Percentiles rank a stretch among this genome's conserved stretches.
Conservation (phyloP, 1,139 yeast species). For the Geotrichum klebahnii region DNA sequence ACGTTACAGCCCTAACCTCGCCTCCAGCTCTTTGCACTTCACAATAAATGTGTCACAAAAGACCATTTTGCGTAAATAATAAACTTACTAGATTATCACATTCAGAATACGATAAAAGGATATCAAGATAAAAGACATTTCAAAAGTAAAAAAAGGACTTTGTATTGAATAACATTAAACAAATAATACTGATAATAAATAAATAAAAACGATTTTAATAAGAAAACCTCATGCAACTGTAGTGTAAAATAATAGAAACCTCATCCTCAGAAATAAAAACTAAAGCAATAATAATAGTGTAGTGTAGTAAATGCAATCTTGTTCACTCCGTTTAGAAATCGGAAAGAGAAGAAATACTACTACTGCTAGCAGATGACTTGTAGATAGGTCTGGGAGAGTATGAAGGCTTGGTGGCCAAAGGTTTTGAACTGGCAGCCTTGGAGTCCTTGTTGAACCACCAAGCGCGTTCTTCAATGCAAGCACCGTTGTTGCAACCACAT, state of each 20-base stretch:
- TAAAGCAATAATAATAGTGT: too few relatives aligned
- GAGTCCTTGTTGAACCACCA: slow-evolving; percentile 40
- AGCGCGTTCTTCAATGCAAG: slow-evolving; percentile 47
- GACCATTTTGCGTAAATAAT: too few relatives aligned
- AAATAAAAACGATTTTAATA: not conserved
- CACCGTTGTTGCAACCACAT: slow-evolving; percentile 49
- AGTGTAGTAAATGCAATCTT: not conserved
- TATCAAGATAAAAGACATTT: too few relatives aligned
- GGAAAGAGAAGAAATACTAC: slow-evolving; percentile 15
- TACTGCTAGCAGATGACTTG: slow-evolving; percentile 11
- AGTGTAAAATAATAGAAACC: too few relatives aligned
- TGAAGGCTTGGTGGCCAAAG: slow-evolving; percentile 6
- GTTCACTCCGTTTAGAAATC: slow-evolving; percentile 1
- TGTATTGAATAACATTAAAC: not conserved
- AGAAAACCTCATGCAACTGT: not conserved
- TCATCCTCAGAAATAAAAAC: too few relatives aligned
- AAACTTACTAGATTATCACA: too few relatives aligned
- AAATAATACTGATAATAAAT: not conserved
- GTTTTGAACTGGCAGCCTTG: not conserved
- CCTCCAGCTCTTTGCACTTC: too few relatives aligned
- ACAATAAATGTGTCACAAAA: too few relatives aligned
- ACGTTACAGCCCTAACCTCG: too few relatives aligned
- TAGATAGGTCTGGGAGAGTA: not conserved
- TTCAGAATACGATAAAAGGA: too few relatives aligned
- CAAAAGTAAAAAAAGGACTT: not conserved